A percentile compares a stretch with the other conserved stretches of the same genome.
Conservation (phyloP, 2,329 filamentous ascomycete species). For the Karstenula rhodostoma region DNA sequence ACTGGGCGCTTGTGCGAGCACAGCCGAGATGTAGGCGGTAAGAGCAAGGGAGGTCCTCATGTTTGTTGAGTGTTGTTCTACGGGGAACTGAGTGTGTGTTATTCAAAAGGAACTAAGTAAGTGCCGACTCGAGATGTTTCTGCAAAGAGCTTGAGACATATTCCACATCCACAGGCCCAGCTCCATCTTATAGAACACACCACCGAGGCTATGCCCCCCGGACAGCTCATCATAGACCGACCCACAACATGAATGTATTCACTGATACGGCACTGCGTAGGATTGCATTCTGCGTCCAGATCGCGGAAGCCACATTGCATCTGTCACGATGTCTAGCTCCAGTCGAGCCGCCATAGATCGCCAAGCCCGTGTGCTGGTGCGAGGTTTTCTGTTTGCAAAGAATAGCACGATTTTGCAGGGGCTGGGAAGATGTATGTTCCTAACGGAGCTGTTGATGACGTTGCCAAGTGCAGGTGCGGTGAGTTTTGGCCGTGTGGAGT, state of each 20-base stretch:
- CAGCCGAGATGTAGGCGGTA: background rate
- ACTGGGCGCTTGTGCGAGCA: constrained; percentile 8
- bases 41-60: constrained; percentile 8
- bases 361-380: background rate
- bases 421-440: background rate
- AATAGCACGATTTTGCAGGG: background rate
- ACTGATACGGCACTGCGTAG: background rate
- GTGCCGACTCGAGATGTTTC: background rate
- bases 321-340: background rate
- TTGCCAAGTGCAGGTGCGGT: constrained; percentile 7
- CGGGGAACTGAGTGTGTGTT: background rate
- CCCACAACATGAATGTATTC: constrained; percentile 1
- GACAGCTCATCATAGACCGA: background rate
- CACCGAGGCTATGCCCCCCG: constrained; percentile 3
- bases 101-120: background rate
- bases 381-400: background rate
- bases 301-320: constrained; percentile 1
- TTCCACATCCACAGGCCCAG: background rate
- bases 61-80: background rate
- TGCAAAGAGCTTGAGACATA: background rate
- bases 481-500: background rate
- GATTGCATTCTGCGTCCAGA: constrained; percentile 9
- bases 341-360: background rate
- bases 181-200: background rate
- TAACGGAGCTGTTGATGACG: constrained; percentile 9